Conservation (phyloP, 305 asterid genomes). For the Caryopteris hybrid region DNA sequence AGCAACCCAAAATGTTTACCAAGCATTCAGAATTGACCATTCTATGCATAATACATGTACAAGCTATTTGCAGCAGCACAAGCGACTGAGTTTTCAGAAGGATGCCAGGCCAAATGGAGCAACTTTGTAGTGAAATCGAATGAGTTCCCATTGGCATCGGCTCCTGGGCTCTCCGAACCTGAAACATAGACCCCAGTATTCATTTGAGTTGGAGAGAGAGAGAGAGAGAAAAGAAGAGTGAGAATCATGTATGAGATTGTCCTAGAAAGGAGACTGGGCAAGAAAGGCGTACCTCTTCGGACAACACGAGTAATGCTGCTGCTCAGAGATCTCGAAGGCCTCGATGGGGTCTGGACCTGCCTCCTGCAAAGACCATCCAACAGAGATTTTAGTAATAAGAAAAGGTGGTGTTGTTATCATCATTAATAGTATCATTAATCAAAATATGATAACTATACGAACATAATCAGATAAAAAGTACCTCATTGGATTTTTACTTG, state of each 20-base stretch:
- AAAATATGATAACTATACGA: background rate
- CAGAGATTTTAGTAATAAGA: slow-evolving; percentile 17
- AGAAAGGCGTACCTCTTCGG: slow-evolving; percentile 57
- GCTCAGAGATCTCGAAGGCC: slow-evolving; percentile 84
- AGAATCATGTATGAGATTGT: background rate
- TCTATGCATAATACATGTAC: slow-evolving; percentile 93
- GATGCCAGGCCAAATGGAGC: slow-evolving; percentile 99
- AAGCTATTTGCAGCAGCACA: slow-evolving; percentile 99
- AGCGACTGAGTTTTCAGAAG: slow-evolving; percentile 87
- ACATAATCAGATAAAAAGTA: slow-evolving; percentile 22
- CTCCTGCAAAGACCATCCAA: slow-evolving; percentile 42
- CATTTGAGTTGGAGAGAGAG: background rate
- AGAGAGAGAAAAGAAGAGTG: no score
- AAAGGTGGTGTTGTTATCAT: background rate
- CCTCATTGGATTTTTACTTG: slow-evolving; percentile 99
- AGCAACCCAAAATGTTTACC: slow-evolving; percentile 41
- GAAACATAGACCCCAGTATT: slow-evolving; percentile 13
- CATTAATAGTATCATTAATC: background rate
- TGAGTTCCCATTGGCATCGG: slow-evolving; percentile 84
- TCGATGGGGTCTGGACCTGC: slow-evolving; percentile 82
- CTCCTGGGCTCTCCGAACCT: slow-evolving; percentile 81
- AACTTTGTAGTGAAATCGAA: slow-evolving; percentile 87
- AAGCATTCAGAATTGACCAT: slow-evolving; percentile 22
- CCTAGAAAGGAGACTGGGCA: background rate
- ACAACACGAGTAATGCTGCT: slow-evolving; percentile 88